Evolutionary conservation across 768 basidiomycete genomes (phyloP), one percentile per base, ranked within the genome.

Genomic region (Mycena pura): DNA sequence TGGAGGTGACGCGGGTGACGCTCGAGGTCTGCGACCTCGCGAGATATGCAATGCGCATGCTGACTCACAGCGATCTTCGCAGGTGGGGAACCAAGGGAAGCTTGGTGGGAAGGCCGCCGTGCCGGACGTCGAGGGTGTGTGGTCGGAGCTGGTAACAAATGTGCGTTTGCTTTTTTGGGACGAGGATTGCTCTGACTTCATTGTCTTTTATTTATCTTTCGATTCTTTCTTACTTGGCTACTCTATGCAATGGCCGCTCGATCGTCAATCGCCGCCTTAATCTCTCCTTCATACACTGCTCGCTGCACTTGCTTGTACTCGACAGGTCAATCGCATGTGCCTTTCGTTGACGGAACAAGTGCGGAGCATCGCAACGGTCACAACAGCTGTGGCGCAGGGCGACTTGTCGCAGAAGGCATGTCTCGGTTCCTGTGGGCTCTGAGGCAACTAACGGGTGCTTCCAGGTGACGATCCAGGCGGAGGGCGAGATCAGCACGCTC

Each of bases 1-100:
- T 91, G 70, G 92, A 94, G 76, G 84, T 85, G 22, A 82, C 82
- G 57, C 80, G 95, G 57, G 96, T 99, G 24, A 97, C 96, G 8
- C 86, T 93, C 63, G 95, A 99, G 77, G 96, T 98, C 36, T 8
- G 61, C 40, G 21, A 15, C 21, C 8, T 24, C 22, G 6, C 21
- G 17, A 14, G n/a, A 22, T 40, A 36, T 17, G 34, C 17, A 36
- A 17, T 17, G 28, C 21, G 2, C 3, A 44, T 36, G 44, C 43
- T 55, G 24, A 29, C 51, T 1, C 17, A 6, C 38, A 7, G 15
- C 31, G 31, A 31, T 34, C 14, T 22, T 15, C 29, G 2, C 32
- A 62, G 61, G 64, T 66, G 32, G 64, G 64, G 17, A 66, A 66
- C 60, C 64, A 66, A 44, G 64, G 64, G 14, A 62, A 62, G 46